phyloP scores from a whole-genome alignment of 768 basidiomycete species.

The Hydnomerulius pinastri region DNA sequence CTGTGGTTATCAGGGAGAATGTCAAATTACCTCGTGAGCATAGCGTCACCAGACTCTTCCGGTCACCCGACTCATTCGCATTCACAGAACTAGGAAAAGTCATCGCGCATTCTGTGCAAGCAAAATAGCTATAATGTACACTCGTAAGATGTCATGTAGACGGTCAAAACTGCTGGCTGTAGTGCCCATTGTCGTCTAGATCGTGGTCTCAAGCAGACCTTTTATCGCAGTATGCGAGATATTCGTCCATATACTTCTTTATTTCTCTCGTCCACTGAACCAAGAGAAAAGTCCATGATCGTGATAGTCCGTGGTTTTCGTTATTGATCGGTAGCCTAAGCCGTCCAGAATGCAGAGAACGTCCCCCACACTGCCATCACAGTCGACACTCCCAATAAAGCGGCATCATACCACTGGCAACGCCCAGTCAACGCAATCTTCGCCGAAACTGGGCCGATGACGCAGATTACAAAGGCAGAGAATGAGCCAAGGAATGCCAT shows the following conservation, averaged over 20 bases:
- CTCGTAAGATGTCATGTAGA: conserved; percentile 6
- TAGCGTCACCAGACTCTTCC: neutral
- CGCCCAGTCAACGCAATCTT: conserved; percentile 59
- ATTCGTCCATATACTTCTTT: conserved; percentile 1
- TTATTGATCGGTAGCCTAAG: conserved; percentile 16
- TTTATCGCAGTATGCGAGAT: neutral
- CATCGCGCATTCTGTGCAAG: conserved; percentile 68
- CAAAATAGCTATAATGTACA: conserved; percentile 34
- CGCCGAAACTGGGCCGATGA: conserved; percentile 75
- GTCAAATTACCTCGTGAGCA: conserved; percentile 79
- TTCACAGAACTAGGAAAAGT: conserved; percentile 72
- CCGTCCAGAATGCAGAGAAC: conserved; percentile 55
- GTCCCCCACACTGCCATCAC: conserved; percentile 84
- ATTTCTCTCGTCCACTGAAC: neutral
- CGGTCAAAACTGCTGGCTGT: conserved; percentile 3
- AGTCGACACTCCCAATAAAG: conserved; percentile 50
- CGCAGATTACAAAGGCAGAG: conserved; percentile 73
- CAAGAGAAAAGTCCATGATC: neutral
- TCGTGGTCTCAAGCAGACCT: neutral
- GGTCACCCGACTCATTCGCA: neutral
- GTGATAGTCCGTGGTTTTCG: neutral
- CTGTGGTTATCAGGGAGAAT: conserved; percentile 80
- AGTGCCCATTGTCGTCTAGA: neutral
- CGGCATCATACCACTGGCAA: conserved; percentile 53
- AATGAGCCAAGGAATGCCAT: conserved; percentile 95